Evolutionary conservation across 257 asterid species (phyloP).

Genomic region (Gentiana dahurica): DNA sequence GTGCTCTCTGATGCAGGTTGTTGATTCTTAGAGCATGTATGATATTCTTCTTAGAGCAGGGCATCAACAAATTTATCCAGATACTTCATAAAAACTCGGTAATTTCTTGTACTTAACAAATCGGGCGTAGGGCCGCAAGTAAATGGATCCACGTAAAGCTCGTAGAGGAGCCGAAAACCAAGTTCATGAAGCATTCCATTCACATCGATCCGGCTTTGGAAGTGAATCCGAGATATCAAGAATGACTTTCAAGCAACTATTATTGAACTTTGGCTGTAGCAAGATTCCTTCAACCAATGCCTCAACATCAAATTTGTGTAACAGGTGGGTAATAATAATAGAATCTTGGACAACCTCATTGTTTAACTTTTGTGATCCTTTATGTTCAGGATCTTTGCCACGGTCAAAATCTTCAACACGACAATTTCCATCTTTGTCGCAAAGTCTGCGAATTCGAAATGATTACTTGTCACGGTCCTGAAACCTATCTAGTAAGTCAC

Average conservation of each 20-base stretch:
- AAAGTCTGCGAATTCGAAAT: too few species aligned
- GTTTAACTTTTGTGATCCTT: too few species aligned
- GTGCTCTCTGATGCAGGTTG: slow-evolving; percentile 66
- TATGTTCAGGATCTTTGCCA: too few species aligned
- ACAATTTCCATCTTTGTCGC: too few species aligned
- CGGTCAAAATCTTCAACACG: too few species aligned
- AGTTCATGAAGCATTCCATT: slow-evolving; percentile 89
- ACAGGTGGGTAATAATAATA: slow-evolving; percentile 57
- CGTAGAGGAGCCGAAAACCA: slow-evolving; percentile 92
- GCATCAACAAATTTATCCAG: slow-evolving; percentile 64
- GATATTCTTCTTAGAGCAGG: slow-evolving; percentile 59
- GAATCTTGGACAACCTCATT: too few species aligned
- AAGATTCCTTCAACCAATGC: slow-evolving; percentile 68
- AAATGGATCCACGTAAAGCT: slow-evolving; percentile 74
- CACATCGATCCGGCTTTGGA: slow-evolving; percentile 52
- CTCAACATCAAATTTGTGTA: slow-evolving; percentile 82
- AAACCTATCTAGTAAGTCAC: too few species aligned
- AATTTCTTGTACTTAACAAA: slow-evolving; percentile 65
- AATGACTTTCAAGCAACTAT: slow-evolving; percentile 91
- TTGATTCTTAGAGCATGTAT: slow-evolving; percentile 76
- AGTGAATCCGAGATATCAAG: slow-evolving; percentile 78
- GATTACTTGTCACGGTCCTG: too few species aligned
- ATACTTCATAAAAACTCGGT: slow-evolving; percentile 85
- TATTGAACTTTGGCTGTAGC: slow-evolving; percentile 83
- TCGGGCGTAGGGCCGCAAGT: slow-evolving; percentile 78